Evolutionary conservation across 1,284 basidiomycete genomes (phyloP).

Genomic region (Ceratobasidium sp.): DNA sequence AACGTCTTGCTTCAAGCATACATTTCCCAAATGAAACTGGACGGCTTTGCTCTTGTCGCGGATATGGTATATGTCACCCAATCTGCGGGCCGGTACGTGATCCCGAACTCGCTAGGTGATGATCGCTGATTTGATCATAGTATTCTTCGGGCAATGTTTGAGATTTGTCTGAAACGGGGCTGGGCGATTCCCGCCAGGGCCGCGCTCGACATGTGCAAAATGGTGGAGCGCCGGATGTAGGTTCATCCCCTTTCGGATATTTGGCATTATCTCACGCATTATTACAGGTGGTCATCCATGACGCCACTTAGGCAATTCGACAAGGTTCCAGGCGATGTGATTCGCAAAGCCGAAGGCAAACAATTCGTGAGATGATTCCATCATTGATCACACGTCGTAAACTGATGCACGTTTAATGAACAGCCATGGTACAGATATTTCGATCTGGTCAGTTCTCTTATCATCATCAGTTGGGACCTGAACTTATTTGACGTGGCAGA

Average conservation of each 20-base stretch:
- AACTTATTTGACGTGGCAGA: slow-evolving; percentile 48
- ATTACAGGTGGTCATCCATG: slow-evolving; percentile 91
- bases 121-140: slow-evolving; percentile 51
- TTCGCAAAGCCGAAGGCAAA: slow-evolving; percentile 94
- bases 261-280: slow-evolving; percentile 16
- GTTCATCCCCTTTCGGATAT: slow-evolving; percentile 43
- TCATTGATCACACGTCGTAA: slow-evolving; percentile 21
- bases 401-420: slow-evolving; percentile 36
- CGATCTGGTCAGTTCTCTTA: slow-evolving; percentile 66
- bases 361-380: slow-evolving; percentile 75
- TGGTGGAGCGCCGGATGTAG: slow-evolving; percentile 89
- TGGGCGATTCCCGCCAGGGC: slow-evolving; percentile 94
- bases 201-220: slow-evolving; percentile 95
- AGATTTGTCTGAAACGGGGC: slow-evolving; percentile 98
- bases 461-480: slow-evolving; percentile 10
- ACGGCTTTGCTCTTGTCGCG: slow-evolving; percentile 94
- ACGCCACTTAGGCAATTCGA: slow-evolving; percentile 96
- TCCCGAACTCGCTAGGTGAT: not conserved
- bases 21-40: slow-evolving; percentile 93
- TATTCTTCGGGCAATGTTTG: slow-evolving; percentile 96
- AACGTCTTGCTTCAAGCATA: slow-evolving; percentile 96
- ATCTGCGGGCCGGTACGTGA: slow-evolving; percentile 77
- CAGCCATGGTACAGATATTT: slow-evolving; percentile 97
- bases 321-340: slow-evolving; percentile 83
- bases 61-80: slow-evolving; percentile 98